These are phyloP conservation scores for Zymoseptoria ardabiliae DNA, from an alignment of 2,329 filamentous ascomycete genomes.

Conservation along the genomic window DNA sequence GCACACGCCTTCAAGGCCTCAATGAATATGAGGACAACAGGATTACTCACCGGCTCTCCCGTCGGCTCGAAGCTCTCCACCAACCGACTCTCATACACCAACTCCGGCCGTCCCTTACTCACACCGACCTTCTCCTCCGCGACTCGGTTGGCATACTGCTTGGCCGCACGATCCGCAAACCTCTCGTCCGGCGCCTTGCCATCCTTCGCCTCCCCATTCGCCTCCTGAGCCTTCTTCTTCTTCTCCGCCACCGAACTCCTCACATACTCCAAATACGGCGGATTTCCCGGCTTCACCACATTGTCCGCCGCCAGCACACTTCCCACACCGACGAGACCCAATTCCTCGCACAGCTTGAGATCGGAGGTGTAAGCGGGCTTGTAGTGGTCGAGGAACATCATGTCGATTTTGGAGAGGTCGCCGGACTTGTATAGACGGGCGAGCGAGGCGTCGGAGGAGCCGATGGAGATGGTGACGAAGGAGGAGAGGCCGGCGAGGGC, in stretches of 20 bases:
- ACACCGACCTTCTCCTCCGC: conserved; percentile 38
- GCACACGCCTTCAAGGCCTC: background rate
- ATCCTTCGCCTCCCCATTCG: conserved; percentile 18
- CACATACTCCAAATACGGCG: conserved; percentile 64
- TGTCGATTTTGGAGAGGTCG: conserved; percentile 53
- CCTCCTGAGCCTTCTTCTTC: conserved; percentile 34
- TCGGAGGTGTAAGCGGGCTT: conserved; percentile 70
- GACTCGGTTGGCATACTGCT: conserved; percentile 43
- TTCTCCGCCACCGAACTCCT: conserved; percentile 58
- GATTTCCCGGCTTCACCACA: conserved; percentile 64
- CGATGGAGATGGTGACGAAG: conserved; percentile 63
- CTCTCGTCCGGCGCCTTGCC: conserved; percentile 28
- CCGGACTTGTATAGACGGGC: conserved; percentile 51
- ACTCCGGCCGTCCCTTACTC: conserved; percentile 52
- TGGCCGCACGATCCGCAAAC: conserved; percentile 41
- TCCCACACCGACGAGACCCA: conserved; percentile 57
- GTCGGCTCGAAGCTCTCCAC: conserved; percentile 61
- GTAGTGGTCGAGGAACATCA: conserved; percentile 75
- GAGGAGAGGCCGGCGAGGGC: conserved; percentile 66
- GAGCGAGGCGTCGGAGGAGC: conserved; percentile 60
- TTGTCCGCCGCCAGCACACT: conserved; percentile 63
- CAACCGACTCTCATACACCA: conserved; percentile 59
- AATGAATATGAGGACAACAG: background rate
- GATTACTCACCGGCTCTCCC: conserved; percentile 52
- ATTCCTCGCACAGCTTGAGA: conserved; percentile 67